Evolutionary conservation across 2,329 filamentous ascomycete species (phyloP).

Genomic region (Fusarium ambrosium): DNA sequence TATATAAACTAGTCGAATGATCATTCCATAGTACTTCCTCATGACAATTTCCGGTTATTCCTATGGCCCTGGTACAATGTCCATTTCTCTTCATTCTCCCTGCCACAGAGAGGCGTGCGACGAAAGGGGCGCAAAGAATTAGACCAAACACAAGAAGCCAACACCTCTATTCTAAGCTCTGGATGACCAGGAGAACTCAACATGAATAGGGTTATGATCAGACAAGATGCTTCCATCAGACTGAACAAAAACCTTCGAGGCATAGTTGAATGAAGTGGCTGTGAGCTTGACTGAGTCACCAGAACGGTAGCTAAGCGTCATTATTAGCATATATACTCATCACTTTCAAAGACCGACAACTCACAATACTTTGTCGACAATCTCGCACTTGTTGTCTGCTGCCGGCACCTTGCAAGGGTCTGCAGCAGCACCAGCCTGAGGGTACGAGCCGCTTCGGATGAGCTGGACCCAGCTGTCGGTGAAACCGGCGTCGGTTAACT

Average conservation of each 20-base stretch:
- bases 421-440: slow-evolving; percentile 54
- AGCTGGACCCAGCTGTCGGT: slow-evolving; percentile 73
- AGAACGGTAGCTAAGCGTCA: slow-evolving; percentile 60
- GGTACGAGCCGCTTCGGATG: slow-evolving; percentile 60
- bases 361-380: slow-evolving; percentile 74
- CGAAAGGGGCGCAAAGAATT: neutral
- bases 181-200: slow-evolving; percentile 60
- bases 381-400: slow-evolving; percentile 69
- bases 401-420: slow-evolving; percentile 70
- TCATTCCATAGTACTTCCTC: neutral
- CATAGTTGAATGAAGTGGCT: slow-evolving; percentile 68
- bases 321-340: neutral
- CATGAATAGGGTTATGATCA: slow-evolving; percentile 75
- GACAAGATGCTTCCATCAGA: slow-evolving; percentile 68
- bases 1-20: neutral
- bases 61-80: neutral
- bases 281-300: slow-evolving; percentile 60
- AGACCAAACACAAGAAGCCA: neutral
- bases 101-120: neutral
- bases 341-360: neutral
- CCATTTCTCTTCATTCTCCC: neutral
- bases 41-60: neutral
- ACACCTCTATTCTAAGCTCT: neutral
- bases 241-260: slow-evolving; percentile 68
- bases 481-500: slow-evolving; percentile 64